Conservation (phyloP, 768 basidiomycete species). For the Leccinum olivaceopallidum region DNA sequence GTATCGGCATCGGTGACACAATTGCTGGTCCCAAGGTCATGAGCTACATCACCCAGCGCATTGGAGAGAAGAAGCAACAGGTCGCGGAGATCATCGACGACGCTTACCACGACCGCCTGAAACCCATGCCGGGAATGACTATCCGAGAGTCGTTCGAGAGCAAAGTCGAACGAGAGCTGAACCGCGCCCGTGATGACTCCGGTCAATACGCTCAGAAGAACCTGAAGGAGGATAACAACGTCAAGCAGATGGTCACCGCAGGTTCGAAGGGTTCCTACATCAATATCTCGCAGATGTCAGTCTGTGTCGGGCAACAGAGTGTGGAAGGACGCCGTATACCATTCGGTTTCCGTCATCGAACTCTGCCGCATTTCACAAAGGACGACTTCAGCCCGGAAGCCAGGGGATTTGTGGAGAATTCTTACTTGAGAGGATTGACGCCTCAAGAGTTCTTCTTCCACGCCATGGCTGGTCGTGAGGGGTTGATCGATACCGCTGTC, state of each 20-base stretch:
- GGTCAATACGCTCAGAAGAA: slow-evolving; percentile 97
- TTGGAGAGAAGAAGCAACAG: slow-evolving; percentile 75
- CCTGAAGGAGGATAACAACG: slow-evolving; percentile 98
- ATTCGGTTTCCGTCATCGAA: slow-evolving; percentile 96
- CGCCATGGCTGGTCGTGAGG: slow-evolving; percentile 99
- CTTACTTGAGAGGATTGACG: slow-evolving; percentile 92
- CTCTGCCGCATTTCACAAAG: slow-evolving; percentile 96
- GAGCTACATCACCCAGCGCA: slow-evolving; percentile 80
- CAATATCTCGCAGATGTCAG: slow-evolving; percentile 99
- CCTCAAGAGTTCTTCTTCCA: slow-evolving; percentile 99
- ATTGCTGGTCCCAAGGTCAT: slow-evolving; percentile 91
- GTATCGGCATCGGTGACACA: slow-evolving; percentile 98
- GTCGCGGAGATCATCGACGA: slow-evolving; percentile 80
- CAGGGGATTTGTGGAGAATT: slow-evolving; percentile 98
- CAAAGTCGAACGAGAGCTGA: slow-evolving; percentile 85
- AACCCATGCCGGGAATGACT: slow-evolving; percentile 96
- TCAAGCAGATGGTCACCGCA: slow-evolving; percentile 99
- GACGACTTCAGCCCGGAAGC: slow-evolving; percentile 99
- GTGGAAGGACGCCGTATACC: slow-evolving; percentile 99
- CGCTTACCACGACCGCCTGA: slow-evolving; percentile 84
- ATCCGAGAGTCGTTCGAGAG: slow-evolving; percentile 99
- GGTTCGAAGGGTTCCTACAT: slow-evolving; percentile 99
- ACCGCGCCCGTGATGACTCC: slow-evolving; percentile 91
- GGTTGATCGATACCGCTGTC: slow-evolving; percentile 98
- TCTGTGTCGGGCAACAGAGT: slow-evolving; percentile 97